These are phyloP conservation scores for Protoeuglena noctilucae DNA, from an alignment of 139 green algal species.

Conservation along the genomic window DNA sequence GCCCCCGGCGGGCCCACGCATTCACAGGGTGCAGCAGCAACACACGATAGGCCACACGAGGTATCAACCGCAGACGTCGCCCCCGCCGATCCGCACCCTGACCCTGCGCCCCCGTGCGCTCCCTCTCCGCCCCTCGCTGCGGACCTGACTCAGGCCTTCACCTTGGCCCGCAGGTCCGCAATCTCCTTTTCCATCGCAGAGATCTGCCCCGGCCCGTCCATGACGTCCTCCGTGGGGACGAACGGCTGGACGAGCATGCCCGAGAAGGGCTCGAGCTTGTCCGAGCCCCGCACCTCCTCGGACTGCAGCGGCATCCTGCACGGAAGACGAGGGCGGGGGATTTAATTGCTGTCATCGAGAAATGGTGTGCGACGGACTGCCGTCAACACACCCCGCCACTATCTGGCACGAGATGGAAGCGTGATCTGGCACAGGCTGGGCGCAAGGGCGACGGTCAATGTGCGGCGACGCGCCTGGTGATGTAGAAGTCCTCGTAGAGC, in stretches of 20 bases:
- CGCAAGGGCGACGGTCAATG: neutral
- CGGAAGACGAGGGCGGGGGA: slow-evolving; percentile 58
- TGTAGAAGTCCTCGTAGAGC: slow-evolving; percentile 79
- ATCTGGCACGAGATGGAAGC: neutral
- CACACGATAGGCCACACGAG: no score
- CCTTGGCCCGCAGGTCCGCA: neutral
- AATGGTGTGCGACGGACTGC: neutral
- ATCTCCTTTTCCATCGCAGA: slow-evolving; percentile 11
- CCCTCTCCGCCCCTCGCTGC: no score
- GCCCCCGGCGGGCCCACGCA: no score
- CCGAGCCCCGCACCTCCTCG: slow-evolving; percentile 65
- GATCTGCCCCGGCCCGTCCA: slow-evolving; percentile 26
- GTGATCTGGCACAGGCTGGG: no score
- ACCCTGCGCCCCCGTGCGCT: no score
- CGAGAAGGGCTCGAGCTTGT: slow-evolving; percentile 47
- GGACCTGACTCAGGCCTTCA: no score
- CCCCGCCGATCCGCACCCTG: no score
- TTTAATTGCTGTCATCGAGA: neutral
- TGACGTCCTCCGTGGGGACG: slow-evolving; percentile 10
- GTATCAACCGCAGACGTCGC: no score
- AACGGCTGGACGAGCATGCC: slow-evolving; percentile 42
- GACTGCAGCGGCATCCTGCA: slow-evolving; percentile 73
- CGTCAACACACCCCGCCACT: neutral
- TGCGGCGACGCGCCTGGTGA: slow-evolving; percentile 7
- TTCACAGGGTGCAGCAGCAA: no score